Evolutionary conservation across 2,329 filamentous ascomycete genomes (phyloP), one percentile per base, ranked within the genome.

Genomic region (Sclerotinia minor): DNA sequence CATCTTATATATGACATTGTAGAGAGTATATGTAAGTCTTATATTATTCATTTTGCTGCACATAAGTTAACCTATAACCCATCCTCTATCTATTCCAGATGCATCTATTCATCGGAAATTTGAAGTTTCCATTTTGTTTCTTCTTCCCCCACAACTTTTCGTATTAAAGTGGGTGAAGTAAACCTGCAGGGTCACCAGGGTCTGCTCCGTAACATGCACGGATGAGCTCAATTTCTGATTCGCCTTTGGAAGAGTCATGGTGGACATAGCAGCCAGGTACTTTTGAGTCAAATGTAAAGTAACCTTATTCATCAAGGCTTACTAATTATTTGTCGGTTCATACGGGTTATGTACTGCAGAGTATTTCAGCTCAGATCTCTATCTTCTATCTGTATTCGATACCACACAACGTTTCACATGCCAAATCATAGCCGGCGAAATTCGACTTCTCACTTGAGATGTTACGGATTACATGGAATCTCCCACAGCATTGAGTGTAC

Each of bases 131-230:
- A 11, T 44, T 45, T 5, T 13, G 55, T 59, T 59, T 44, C 54
- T 41, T 41, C 54, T 57, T 41, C 54, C 35, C 54, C 54, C 32
- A 57, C 54, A 57, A 41, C 54, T 57, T 19, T 57, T 13, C 54
- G 57, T 60, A 29, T 32, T 32, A 45, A 59, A 29, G 17, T 45
- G n/a, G n/a, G 38, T 45, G 15, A 32, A 21, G 17, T 15, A 32
- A 19, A 29, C 26, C 38, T 59, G 41, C 57, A 60, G 26, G 41
- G 26, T 47, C 57, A n/a, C n/a, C 5, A 26, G 13, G 7, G 8
- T 2, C n/a, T 38, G 21, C 44, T 47, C 44, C 44, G 45, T 49
- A 17, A 45, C 44, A 17, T 50, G 19, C 21, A 50, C 13, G n/a
- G 24, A 41, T 57, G 41, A 38, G 35, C 35, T 11, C 35, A 38